Evolutionary conservation across 441 rosid species (phyloP).

Genomic region (Bruguiera hainesii): DNA sequence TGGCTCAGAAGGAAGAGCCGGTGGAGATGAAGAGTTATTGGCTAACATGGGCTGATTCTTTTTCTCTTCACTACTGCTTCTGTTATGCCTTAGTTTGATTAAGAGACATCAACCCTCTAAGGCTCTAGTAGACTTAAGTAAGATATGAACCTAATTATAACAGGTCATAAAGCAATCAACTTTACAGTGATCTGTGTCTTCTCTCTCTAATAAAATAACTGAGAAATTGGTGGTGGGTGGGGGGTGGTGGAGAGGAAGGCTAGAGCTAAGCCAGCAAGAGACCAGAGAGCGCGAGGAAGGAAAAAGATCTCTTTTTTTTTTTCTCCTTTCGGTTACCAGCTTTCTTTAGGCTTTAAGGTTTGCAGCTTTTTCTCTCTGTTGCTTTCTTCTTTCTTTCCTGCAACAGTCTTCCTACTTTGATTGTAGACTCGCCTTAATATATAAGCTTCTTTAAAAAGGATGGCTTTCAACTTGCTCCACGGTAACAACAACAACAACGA

Average conservation of each 20-base stretch:
- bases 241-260: slow-evolving; percentile 1
- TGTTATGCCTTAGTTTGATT: not conserved
- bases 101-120: too few relatives aligned
- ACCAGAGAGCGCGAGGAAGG: not conserved
- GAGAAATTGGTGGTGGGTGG: not conserved
- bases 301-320: slow-evolving; percentile 12
- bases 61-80: not conserved
- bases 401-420: slow-evolving; percentile 32
- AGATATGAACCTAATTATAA: too few relatives aligned
- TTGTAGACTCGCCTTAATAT: slow-evolving; percentile 29
- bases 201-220: not conserved
- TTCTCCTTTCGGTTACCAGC: slow-evolving; percentile 32
- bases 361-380: slow-evolving; percentile 25
- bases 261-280: not conserved
- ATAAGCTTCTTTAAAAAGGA: slow-evolving; percentile 26
- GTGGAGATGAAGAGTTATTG: slow-evolving; percentile 29
- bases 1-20: slow-evolving; percentile 51
- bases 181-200: not conserved
- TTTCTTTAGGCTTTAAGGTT: slow-evolving; percentile 31
- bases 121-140: too few relatives aligned
- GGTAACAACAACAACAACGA: too few relatives aligned
- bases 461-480: too few relatives aligned
- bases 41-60: slow-evolving; percentile 36
- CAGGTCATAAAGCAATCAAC: not conserved
- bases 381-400: slow-evolving; percentile 20